These are phyloP conservation scores for Nemania abortiva DNA, from an alignment of 2,329 filamentous ascomycete genomes.

Conservation along the genomic window DNA sequence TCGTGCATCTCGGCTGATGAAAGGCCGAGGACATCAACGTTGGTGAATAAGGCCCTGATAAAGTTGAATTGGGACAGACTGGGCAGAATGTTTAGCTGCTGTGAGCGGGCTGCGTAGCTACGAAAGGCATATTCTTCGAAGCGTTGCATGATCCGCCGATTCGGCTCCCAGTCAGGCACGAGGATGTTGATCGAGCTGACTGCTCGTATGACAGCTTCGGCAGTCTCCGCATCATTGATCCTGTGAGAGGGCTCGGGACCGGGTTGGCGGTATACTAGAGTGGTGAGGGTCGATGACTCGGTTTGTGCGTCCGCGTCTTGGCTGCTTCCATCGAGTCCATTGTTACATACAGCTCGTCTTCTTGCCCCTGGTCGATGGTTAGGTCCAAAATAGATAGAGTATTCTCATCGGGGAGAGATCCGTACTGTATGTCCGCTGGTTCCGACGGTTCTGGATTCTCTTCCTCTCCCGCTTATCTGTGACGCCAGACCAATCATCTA, in stretches of 20 bases:
- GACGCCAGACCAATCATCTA: not conserved
- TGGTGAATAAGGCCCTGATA: not conserved
- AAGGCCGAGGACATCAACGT: not conserved
- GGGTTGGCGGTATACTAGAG: not conserved
- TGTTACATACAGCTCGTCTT: not conserved
- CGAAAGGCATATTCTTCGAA: not conserved
- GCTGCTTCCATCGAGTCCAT: not conserved
- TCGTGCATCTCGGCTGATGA: not conserved
- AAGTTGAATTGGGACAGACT: constrained; percentile 7
- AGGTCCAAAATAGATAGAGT: not conserved
- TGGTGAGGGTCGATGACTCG: not conserved
- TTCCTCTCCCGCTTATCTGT: not conserved
- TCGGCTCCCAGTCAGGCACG: not conserved
- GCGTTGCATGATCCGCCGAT: not conserved
- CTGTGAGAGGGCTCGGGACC: not conserved
- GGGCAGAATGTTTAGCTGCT: not conserved
- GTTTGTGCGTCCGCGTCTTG: not conserved
- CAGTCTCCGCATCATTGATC: not conserved
- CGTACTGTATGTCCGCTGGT: not conserved
- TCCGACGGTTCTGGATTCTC: not conserved
- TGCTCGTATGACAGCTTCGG: not conserved
- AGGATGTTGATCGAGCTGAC: not conserved
- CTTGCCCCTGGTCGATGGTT: not conserved
- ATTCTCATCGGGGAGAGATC: not conserved
- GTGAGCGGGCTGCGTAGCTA: not conserved